phyloP scores from a whole-genome alignment of 1,284 basidiomycete genomes.

The Chalciporus piperatoides region DNA sequence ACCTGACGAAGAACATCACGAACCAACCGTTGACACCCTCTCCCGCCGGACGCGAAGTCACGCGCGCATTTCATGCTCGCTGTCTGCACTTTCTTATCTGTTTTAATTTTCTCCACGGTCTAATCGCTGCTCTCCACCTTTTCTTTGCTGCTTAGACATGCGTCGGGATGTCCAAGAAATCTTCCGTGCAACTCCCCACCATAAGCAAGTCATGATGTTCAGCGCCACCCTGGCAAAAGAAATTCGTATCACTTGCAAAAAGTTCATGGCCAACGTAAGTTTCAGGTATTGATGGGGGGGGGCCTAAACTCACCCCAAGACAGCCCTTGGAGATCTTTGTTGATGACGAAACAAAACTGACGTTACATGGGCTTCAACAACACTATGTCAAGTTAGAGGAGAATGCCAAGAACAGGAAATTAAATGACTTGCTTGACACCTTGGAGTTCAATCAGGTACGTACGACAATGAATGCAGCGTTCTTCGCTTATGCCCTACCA shows the following conservation, averaged over 20 bases:
- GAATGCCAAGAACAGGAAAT: conserved; percentile 93
- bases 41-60: conserved; percentile 15
- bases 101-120: conserved; percentile 37
- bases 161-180: conserved; percentile 99
- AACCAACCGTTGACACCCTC: conserved; percentile 17
- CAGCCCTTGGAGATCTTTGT: conserved; percentile 99
- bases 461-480: background rate
- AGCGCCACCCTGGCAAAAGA: conserved; percentile 98
- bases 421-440: conserved; percentile 94
- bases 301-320: conserved; percentile 2
- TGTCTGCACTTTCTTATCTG: conserved; percentile 13
- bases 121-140: conserved; percentile 48
- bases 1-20: conserved; percentile 28
- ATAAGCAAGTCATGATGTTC: conserved; percentile 99
- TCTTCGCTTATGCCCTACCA: conserved; percentile 31
- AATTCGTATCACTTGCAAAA: conserved; percentile 97
- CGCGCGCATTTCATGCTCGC: conserved; percentile 10
- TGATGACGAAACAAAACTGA: conserved; percentile 99
- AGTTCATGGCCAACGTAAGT: conserved; percentile 99
- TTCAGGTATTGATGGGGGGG: background rate
- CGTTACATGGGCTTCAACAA: conserved; percentile 97
- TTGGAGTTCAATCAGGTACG: conserved; percentile 97
- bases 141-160: conserved; percentile 77
- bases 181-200: conserved; percentile 98
- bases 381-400: conserved; percentile 98